Evolutionary conservation across 306 rosid species (phyloP).

Genomic region (Betula pendula): DNA sequence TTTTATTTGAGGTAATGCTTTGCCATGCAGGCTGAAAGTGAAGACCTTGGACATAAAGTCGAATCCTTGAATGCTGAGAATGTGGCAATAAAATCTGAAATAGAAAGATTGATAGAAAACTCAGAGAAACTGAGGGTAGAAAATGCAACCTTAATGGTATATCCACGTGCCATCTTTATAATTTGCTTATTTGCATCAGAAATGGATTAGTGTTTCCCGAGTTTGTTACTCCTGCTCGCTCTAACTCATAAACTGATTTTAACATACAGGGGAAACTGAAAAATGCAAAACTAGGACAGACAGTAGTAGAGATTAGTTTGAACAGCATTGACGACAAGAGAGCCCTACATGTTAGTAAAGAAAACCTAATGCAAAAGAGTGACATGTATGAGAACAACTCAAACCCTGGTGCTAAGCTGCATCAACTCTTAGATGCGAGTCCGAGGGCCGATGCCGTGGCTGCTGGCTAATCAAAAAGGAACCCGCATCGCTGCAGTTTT

Average conservation of each 20-base stretch:
- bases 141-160: constrained; percentile 61
- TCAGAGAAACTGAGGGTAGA: constrained; percentile 74
- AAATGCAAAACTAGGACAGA: constrained; percentile 51
- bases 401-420: constrained; percentile 76
- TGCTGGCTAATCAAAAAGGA: constrained; percentile 64
- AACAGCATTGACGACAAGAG: constrained; percentile 51
- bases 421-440: constrained; percentile 77
- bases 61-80: constrained; percentile 64
- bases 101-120: constrained; percentile 54
- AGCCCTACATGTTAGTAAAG: constrained; percentile 57
- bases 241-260: constrained; percentile 19
- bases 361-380: constrained; percentile 63
- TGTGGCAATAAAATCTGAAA: constrained; percentile 61
- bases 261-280: constrained; percentile 70
- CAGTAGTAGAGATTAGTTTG: constrained; percentile 52
- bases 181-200: not conserved
- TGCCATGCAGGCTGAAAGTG: constrained; percentile 75
- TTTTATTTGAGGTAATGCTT: constrained; percentile 15
- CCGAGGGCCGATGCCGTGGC: constrained; percentile 87
- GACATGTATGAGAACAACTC: constrained; percentile 62
- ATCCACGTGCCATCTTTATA: not conserved
- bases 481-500: constrained; percentile 33
- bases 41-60: constrained; percentile 73
- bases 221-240: not conserved
- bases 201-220: not conserved